Evolutionary conservation across 2,329 filamentous ascomycete genomes (phyloP), one percentile per base, ranked within the genome.

Genomic region (Ophiocordyceps camponoti-saundersi): DNA sequence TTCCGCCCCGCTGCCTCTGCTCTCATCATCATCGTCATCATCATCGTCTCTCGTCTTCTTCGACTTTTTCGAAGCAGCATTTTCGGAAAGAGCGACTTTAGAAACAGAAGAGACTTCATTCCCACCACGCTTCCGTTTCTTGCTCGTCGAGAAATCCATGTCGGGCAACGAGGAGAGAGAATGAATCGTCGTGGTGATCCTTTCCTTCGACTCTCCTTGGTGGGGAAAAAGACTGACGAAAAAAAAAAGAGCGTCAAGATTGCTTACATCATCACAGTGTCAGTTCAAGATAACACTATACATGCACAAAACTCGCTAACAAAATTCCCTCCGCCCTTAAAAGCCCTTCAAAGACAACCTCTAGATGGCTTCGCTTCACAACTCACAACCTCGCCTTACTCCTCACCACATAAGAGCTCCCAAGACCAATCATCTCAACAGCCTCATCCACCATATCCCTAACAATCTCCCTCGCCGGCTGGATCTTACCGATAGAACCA

Each of bases 381-480:
- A 22, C 29, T 65, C 51, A 72, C 48, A 71, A 55, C 55, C 62
- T 67, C 52, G 67, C 70, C 55, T 61, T 65, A 43, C 26, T 40
- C 57, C 29, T 58, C 20, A 51, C 59, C 49, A 89, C 60, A 63
- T 84, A 89, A 3, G 65, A 63, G 39, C 71, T 66, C 4, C 80
- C 82, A 26, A 71, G 59, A 61, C 70, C 77, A 55, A 93, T 59
- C 70, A 82, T 77, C 1, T 75, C 71, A 10, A 80, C 78, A 1
- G 85, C 86, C 61, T 89, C 80, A 20, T 67, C 65, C 11, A 95
- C 85, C 87, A 96, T 95, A 53, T 93, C 87, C 50, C 80, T 75
- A n/a, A 96, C 80, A 66, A 96, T 95, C 52, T 81, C 74, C 44
- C 69, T 75, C 0, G 90, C 90, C 0, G 89, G 87, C 68, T 92